Percentiles rank a stretch among this genome's conserved stretches.
Conservation (phyloP, 257 asterid genomes). For the Marsdenia floribunda region DNA sequence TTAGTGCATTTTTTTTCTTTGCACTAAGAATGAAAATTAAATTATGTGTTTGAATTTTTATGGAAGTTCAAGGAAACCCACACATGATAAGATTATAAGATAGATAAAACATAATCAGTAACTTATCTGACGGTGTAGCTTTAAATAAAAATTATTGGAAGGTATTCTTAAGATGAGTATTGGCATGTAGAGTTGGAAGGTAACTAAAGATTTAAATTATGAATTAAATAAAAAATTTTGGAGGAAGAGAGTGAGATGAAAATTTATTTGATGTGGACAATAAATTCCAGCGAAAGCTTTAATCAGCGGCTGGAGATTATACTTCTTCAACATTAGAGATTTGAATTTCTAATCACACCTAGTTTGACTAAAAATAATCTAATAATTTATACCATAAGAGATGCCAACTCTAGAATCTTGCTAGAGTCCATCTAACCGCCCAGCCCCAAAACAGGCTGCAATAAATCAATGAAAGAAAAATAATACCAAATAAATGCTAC, state of each 20-base stretch:
- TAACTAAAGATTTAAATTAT: no score
- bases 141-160: no score
- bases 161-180: no score
- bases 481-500: conserved; percentile 33
- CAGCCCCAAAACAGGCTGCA: not conserved
- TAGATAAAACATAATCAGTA: not conserved
- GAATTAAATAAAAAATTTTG: not conserved
- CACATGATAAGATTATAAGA: no score
- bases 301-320: not conserved
- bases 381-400: not conserved
- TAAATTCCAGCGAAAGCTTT: not conserved
- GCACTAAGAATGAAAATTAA: not conserved
- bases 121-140: not conserved
- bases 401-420: not conserved
- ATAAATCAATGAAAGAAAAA: not conserved
- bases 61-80: not conserved
- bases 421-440: not conserved
- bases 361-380: not conserved
- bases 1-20: not conserved
- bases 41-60: not conserved
- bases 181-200: not conserved
- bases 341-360: not conserved
- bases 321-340: not conserved
- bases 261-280: not conserved
- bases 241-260: not conserved